These are phyloP conservation scores for Mortierella antarctica DNA, from an alignment of 192 early-diverging fungal genomes.

Conservation along the genomic window DNA sequence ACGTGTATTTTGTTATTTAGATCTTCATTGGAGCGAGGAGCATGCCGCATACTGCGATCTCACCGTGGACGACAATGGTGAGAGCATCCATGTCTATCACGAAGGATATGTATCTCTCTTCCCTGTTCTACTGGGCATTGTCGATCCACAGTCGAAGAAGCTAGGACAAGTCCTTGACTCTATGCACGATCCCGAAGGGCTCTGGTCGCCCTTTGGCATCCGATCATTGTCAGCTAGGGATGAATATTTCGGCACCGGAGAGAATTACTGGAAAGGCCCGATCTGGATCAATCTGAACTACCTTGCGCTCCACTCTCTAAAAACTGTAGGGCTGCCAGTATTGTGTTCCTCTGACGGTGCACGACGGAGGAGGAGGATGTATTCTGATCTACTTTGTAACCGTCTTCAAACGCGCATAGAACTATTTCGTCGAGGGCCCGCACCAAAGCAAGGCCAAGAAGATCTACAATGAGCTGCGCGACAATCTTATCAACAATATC, in stretches of 20 bases:
- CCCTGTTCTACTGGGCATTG: slow-evolving; percentile 80
- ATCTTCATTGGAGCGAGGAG: slow-evolving; percentile 77
- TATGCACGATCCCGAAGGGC: slow-evolving; percentile 76
- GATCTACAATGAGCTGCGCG: slow-evolving; percentile 80
- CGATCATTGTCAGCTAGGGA: slow-evolving; percentile 74
- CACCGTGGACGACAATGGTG: slow-evolving; percentile 63
- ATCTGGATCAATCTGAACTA: slow-evolving; percentile 97
- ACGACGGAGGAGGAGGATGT: not conserved
- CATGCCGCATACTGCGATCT: slow-evolving; percentile 73
- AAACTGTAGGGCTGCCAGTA: slow-evolving; percentile 59
- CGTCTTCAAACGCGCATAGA: slow-evolving; percentile 59
- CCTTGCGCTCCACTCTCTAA: slow-evolving; percentile 76
- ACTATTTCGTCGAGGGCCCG: slow-evolving; percentile 62
- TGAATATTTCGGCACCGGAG: slow-evolving; percentile 77
- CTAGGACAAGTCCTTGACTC: slow-evolving; percentile 80
- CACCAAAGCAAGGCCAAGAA: slow-evolving; percentile 72
- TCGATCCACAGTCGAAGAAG: slow-evolving; percentile 75
- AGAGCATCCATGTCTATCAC: slow-evolving; percentile 67
- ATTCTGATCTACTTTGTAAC: not conserved
- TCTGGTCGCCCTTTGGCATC: slow-evolving; percentile 86
- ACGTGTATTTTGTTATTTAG: slow-evolving; percentile 22
- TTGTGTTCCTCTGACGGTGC: not conserved
- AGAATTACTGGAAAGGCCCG: slow-evolving; percentile 96
- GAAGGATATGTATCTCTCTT: slow-evolving; percentile 86
- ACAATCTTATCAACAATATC: slow-evolving; percentile 81